phyloP scores from a whole-genome alignment of 371 early-diverging fungal species.

The Rhizopus microsporus region DNA sequence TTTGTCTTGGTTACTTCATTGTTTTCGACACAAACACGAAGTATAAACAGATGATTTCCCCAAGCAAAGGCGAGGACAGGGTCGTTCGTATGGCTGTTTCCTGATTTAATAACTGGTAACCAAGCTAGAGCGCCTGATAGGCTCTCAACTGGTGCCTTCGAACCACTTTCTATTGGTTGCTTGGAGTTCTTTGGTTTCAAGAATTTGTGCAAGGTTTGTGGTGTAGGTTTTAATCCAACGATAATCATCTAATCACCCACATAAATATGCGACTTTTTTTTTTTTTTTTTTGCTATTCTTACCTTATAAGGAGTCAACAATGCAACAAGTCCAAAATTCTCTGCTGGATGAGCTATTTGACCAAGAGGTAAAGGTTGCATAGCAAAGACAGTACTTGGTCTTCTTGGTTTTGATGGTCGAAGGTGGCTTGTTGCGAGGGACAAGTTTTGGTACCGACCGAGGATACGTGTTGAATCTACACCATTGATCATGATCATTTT shows the following conservation, averaged over 20 bases:
- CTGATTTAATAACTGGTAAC: constrained; percentile 58
- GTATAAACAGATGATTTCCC: constrained; percentile 62
- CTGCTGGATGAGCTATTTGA: constrained; percentile 63
- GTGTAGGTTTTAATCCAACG: constrained; percentile 73
- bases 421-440: constrained; percentile 31
- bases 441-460: constrained; percentile 65
- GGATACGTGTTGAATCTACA: constrained; percentile 65
- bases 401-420: constrained; percentile 30
- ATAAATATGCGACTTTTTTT: neutral
- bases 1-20: constrained; percentile 12
- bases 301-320: constrained; percentile 76
- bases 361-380: constrained; percentile 70
- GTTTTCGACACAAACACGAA: constrained; percentile 45
- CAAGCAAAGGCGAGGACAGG: constrained; percentile 69
- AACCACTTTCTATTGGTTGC: constrained; percentile 2
- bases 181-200: constrained; percentile 48
- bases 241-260: constrained; percentile 60
- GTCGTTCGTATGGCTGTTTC: constrained; percentile 26
- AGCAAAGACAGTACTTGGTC: constrained; percentile 68
- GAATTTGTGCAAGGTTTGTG: constrained; percentile 70
- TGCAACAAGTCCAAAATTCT: constrained; percentile 71
- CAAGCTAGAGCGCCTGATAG: constrained; percentile 65
- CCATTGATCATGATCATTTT: constrained; percentile 72
- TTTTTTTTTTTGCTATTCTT: constrained; percentile 3
- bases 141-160: constrained; percentile 33